These are phyloP conservation scores for Sporothrix pallida DNA, from an alignment of 2,329 filamentous ascomycete genomes.

Conservation along the genomic window DNA sequence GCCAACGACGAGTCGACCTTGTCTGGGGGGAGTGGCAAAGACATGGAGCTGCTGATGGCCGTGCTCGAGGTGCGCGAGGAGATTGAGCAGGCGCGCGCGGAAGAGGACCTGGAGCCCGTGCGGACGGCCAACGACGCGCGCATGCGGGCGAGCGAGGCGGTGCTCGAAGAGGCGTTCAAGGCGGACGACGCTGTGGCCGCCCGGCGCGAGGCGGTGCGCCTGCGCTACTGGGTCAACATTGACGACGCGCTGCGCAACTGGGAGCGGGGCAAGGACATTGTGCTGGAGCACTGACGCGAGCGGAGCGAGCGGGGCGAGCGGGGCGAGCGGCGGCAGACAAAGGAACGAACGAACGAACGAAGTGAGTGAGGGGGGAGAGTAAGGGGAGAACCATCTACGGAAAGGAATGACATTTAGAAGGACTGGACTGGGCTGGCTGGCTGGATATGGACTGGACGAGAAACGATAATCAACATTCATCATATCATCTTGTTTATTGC, in stretches of 20 bases:
- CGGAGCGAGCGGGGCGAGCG: no score
- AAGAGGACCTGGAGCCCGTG: slow-evolving; percentile 67
- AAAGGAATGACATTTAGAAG: no score
- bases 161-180: slow-evolving; percentile 68
- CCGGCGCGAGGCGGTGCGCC: slow-evolving; percentile 71
- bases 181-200: slow-evolving; percentile 68
- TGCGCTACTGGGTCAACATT: slow-evolving; percentile 93
- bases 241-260: slow-evolving; percentile 79
- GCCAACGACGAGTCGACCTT: slow-evolving; percentile 74
- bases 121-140: slow-evolving; percentile 70
- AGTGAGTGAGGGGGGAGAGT: neutral
- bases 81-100: slow-evolving; percentile 72
- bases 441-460: no score
- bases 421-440: no score
- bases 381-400: no score
- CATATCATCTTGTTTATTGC: no score
- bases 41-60: slow-evolving; percentile 70
- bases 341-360: neutral
- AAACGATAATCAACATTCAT: no score
- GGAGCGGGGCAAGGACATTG: slow-evolving; percentile 74
- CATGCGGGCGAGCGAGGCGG: slow-evolving; percentile 66
- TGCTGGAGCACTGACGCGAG: slow-evolving; percentile 55
- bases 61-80: slow-evolving; percentile 80
- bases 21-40: slow-evolving; percentile 41
- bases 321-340: no score